phyloP scores from a whole-genome alignment of 83 land plant genomes.

The Isoetes engelmannii region DNA sequence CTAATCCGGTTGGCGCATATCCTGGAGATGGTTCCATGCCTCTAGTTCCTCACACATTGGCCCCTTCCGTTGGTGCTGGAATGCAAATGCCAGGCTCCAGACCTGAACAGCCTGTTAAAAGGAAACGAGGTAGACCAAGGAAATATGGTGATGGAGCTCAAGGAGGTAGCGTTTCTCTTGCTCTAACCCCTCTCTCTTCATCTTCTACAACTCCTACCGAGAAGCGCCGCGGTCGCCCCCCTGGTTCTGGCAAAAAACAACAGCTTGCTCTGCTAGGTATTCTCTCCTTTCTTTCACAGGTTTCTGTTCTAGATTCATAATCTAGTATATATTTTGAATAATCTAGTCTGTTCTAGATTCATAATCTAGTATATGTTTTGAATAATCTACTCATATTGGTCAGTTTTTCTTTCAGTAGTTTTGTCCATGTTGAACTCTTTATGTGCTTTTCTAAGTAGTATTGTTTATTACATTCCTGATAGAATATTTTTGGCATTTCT shows the following conservation, averaged over 20 bases:
- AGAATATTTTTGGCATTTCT: too few relatives aligned
- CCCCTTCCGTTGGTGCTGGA: background rate
- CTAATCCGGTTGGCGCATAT: background rate
- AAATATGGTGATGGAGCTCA: conserved; percentile 13
- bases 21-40: background rate
- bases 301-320: background rate
- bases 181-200: conserved; percentile 6
- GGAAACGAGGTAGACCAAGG: conserved; percentile 24
- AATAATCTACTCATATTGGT: background rate
- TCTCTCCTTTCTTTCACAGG: background rate
- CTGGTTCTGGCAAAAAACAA: conserved; percentile 13
- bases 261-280: conserved; percentile 14
- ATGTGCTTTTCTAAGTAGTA: background rate
- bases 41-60: background rate
- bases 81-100: background rate
- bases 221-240: conserved; percentile 14
- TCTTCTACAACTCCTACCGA: conserved; percentile 8
- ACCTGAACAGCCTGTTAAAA: conserved; percentile 15
- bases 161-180: background rate
- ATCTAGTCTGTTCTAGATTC: background rate
- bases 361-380: background rate
- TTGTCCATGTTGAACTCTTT: background rate
- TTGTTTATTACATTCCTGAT: background rate
- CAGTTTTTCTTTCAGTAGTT: background rate
- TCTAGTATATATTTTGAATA: background rate